Conservation (phyloP, 2,329 filamentous ascomycete species). For the Penicillium griseofulvum region DNA sequence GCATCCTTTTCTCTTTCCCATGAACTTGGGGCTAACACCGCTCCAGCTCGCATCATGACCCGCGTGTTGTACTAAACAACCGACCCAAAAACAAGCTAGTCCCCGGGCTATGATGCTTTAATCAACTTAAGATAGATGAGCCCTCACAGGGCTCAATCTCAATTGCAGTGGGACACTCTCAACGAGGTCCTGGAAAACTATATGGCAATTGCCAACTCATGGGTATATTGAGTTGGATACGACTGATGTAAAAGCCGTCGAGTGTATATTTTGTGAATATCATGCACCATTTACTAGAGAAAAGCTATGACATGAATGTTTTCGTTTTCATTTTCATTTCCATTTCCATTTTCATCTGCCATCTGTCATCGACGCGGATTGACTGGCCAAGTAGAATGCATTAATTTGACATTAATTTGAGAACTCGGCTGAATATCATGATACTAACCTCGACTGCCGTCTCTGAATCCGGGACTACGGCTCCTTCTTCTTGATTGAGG, state of each 20-base stretch:
- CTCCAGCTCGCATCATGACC: constrained; percentile 47
- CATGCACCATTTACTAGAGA: constrained; percentile 5
- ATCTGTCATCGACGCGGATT: constrained; percentile 2
- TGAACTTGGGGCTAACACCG: background rate
- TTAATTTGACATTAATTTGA: no score
- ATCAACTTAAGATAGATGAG: constrained; percentile 22
- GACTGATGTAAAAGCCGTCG: constrained; percentile 2
- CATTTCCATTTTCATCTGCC: background rate
- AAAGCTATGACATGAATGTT: constrained; percentile 12
- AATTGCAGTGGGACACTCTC: constrained; percentile 13
- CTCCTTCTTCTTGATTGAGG: constrained; percentile 32
- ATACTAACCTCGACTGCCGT: constrained; percentile 24
- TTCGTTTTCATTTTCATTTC: constrained; percentile 1
- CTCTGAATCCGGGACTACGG: constrained; percentile 33
- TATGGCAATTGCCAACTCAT: background rate
- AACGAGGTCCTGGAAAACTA: constrained; percentile 17
- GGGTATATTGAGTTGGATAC: constrained; percentile 1
- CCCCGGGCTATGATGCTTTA: constrained; percentile 11
- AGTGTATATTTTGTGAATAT: constrained; percentile 12
- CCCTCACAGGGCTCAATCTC: constrained; percentile 2
- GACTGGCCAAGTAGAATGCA: constrained; percentile 4
- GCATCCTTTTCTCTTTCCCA: background rate
- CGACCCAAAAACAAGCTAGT: constrained; percentile 1
- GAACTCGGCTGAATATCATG: background rate
- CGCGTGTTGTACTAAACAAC: constrained; percentile 43